Base-by-base conservation (phyloP, 495 filamentous ascomycete species). In the Rhypophila decipiens region DNA sequence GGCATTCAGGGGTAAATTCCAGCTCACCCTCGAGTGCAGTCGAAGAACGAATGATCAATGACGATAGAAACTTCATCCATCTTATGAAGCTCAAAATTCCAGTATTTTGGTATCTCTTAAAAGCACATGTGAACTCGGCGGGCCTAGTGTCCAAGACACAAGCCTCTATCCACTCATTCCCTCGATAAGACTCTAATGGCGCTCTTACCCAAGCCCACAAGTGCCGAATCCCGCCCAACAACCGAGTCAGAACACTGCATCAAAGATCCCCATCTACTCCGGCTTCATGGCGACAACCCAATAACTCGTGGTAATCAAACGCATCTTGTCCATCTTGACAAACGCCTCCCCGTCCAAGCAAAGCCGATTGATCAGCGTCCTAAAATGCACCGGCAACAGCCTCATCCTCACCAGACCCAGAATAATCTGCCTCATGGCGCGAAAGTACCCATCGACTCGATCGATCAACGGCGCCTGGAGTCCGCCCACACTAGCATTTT, bases 211-310 rank as follows among this genome's bases (percentile, higher is more conserved):
- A n/a, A n/a, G n/a, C n/a, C n/a, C n/a, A n/a, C n/a, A n/a, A n/a
- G n/a, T n/a, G n/a, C n/a, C n/a, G n/a, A n/a, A n/a, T n/a, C n/a
- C n/a, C n/a, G n/a, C n/a, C n/a, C n/a, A n/a, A 39, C 10, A 17
- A 43, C 1, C 31, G 4, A 7, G 24, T 18, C 31, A 13, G 15
- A 3, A 43, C 24, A 17, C 1, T 27, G 22, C 33, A 18, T 41
- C 29, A 33, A 37, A 5, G 22, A 21, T 10, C 0, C 15, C 23
- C 18, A 23, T 12, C 43, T 34, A 35, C 17, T 23, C 27, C 21
- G 77, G 79, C 61, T 83, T 83, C 63, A 75, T 72, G 8, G 78
- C 79, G 44, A 83, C 71, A 51, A 81, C 72, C 50, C 78, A 77
- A 44, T 83, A 82, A 43, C 76, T 81, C 21, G 79, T 83, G 5